Evolutionary conservation across 345 rosid species (phyloP), one percentile per base, ranked within the genome.

Genomic region (Ailanthus altissimus): DNA sequence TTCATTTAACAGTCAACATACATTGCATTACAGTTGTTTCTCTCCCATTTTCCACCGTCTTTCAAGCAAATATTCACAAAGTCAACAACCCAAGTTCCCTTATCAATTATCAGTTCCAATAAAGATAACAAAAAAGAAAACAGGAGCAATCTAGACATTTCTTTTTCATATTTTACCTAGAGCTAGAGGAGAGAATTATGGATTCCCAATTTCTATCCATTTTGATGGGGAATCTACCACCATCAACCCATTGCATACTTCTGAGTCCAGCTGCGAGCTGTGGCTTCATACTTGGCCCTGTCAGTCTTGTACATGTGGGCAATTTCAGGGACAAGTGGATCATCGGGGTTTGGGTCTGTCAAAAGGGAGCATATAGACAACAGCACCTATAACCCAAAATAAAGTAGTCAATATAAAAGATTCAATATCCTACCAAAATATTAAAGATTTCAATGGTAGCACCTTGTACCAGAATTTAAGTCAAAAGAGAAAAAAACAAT

Each of bases 191-290:
- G 20, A 71, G 53, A 59, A 43, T 42, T 7, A 58, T 58, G 23
- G 42, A 45, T 36, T 23, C 64, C 46, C 8, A 43, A 56, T 53
- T 70, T 56, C 75, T 40, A 38, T 40, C 50, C n/a, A 13, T 38
- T n/a, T 1, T 16, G 43, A 36, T 26, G 1, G 64, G 23, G 42
- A 1, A 42, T 16, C 21, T 56, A 21, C 42, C 67, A 21, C 54
- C 43, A 10, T 73, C 66, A 73, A 42, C 76, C 76, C 76, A 73
- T 73, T 2, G 76, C 76, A 20, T 73, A 73, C 54, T 73, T 73
- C 56, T 73, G 76, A 58, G 76, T 58, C 76, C 76, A 73, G 67
- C 76, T 73, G 66, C 76, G 76, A 73, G 76, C 76, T 25, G 76
- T 58, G 23, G 76, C 65, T 25, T 73, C 76, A 14, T 73, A 73